These are phyloP conservation scores for Smittium culicis DNA, from an alignment of 371 early-diverging fungal genomes.

Conservation along the genomic window DNA sequence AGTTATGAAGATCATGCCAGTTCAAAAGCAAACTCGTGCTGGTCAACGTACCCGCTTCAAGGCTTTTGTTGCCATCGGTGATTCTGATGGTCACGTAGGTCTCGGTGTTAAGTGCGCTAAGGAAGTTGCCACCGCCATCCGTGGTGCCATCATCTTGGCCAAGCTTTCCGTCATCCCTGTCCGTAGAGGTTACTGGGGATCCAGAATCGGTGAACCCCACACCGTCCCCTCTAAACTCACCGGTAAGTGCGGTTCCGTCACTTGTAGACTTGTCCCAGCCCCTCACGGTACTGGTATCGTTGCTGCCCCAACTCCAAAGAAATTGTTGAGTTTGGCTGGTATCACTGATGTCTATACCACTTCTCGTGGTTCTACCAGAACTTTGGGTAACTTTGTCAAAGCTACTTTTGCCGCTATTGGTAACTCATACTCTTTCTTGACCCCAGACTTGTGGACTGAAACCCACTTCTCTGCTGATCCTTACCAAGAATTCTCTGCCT, in stretches of 20 bases:
- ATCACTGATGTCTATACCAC: conserved; percentile 97
- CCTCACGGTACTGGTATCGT: conserved; percentile 99
- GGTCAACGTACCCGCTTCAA: conserved; percentile 99
- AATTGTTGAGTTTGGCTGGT: conserved; percentile 96
- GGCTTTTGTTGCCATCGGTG: conserved; percentile 98
- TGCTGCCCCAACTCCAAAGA: conserved; percentile 95
- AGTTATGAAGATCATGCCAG: conserved; percentile 99
- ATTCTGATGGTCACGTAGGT: conserved; percentile 96
- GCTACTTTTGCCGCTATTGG: conserved; percentile 97
- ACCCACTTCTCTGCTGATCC: conserved; percentile 75
- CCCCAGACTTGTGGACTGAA: conserved; percentile 94
- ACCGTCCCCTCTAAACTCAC: conserved; percentile 98
- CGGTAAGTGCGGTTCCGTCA: conserved; percentile 97
- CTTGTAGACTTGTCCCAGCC: conserved; percentile 91
- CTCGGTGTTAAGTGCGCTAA: conserved; percentile 98
- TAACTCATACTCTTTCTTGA: conserved; percentile 94
- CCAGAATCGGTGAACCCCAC: conserved; percentile 93
- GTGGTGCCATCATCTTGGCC: conserved; percentile 97
- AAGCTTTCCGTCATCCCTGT: conserved; percentile 97
- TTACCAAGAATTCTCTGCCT: conserved; percentile 87
- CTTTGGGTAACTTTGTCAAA: conserved; percentile 98
- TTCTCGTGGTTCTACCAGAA: conserved; percentile 81
- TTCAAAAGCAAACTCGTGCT: conserved; percentile 99
- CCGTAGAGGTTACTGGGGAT: conserved; percentile 99
- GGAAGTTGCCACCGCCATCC: conserved; percentile 98